phyloP scores from a whole-genome alignment of 805 yeast species.

The Schizosaccharomyces pombe region DNA sequence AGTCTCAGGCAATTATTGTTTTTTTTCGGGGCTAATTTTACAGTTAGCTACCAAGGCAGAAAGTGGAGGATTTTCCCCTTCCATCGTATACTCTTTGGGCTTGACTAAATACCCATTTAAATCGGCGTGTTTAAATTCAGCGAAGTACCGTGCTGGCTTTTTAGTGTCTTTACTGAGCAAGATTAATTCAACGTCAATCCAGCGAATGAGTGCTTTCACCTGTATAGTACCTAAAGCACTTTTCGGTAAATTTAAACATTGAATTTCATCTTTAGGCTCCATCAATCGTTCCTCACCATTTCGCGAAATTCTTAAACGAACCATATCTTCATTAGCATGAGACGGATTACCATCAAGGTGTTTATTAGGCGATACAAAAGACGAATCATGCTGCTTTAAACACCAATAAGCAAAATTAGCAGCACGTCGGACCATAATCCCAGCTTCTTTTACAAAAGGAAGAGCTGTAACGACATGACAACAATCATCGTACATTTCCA shows the following conservation, averaged over 20 bases:
- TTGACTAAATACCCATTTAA: neutral
- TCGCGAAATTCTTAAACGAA: neutral
- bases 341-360: neutral
- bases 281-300: neutral
- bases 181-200: neutral
- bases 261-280: neutral
- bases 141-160: neutral
- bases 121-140: neutral
- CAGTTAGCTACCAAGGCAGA: neutral
- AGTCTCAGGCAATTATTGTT: neutral
- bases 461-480: conserved; percentile 2
- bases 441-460: neutral
- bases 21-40: neutral
- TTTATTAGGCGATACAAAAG: neutral
- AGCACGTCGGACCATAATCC: neutral
- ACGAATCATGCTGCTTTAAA: neutral
- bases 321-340: neutral
- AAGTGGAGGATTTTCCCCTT: neutral
- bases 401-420: conserved; percentile 4
- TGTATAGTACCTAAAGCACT: neutral
- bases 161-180: neutral
- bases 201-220: neutral
- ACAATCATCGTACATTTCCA: neutral
- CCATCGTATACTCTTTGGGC: neutral
- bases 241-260: neutral